Conservation (phyloP, 1,139 yeast genomes). For the Geotrichum cucujoidarum region DNA sequence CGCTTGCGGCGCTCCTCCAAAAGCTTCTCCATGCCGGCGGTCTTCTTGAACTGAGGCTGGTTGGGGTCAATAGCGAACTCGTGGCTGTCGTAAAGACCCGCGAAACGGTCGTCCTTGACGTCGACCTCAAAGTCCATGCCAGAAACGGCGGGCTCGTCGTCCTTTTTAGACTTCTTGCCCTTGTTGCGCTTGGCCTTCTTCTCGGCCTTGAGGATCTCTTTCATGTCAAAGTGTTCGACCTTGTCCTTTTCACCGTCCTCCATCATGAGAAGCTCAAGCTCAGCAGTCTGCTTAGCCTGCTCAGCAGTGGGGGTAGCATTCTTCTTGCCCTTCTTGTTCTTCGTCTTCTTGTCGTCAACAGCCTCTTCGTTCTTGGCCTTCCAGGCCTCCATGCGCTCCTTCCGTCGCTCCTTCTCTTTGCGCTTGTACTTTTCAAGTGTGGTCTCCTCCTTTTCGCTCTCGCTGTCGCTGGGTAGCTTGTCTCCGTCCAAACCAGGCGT, state of each 20-base stretch:
- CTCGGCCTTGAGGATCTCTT: constrained; percentile 35
- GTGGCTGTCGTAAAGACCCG: constrained; percentile 79
- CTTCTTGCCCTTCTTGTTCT: constrained; percentile 26
- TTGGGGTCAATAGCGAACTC: constrained; percentile 85
- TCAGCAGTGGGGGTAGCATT: constrained; percentile 24
- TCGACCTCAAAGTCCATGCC: constrained; percentile 45
- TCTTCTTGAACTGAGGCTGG: constrained; percentile 79
- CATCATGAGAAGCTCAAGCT: constrained; percentile 67
- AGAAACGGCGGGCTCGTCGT: constrained; percentile 36
- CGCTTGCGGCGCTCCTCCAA: constrained; percentile 70
- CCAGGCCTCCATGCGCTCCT: constrained; percentile 68
- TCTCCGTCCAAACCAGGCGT: constrained; percentile 75
- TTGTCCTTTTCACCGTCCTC: constrained; percentile 54
- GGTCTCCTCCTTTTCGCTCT: constrained; percentile 53
- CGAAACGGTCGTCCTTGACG: constrained; percentile 82
- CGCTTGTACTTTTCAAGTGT: constrained; percentile 79
- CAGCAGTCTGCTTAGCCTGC: constrained; percentile 52
- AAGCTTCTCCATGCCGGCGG: constrained; percentile 79
- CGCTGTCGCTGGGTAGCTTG: constrained; percentile 30
- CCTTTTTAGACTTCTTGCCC: constrained; percentile 55
- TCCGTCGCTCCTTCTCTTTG: constrained; percentile 89
- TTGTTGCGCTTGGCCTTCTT: constrained; percentile 62
- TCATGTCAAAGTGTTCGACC: constrained; percentile 70
- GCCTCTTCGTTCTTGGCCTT: constrained; percentile 52
- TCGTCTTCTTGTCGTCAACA: constrained; percentile 34